Percentiles rank a stretch among this genome's conserved stretches.
These are phyloP conservation scores for Flaveria bidentis DNA, from an alignment of 129 eudicot species.

Conservation along the genomic window DNA sequence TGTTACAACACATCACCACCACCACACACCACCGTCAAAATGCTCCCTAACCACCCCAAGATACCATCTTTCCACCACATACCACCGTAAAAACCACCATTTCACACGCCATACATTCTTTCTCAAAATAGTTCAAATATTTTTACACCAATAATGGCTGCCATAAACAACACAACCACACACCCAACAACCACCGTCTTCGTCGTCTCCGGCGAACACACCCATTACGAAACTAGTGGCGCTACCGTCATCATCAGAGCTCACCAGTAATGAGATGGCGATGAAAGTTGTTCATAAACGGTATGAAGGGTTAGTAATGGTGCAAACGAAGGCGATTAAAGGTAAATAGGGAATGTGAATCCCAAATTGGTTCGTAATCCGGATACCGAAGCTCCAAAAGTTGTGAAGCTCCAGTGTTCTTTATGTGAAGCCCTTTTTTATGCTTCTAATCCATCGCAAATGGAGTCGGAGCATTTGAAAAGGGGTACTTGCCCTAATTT, in stretches of 20 bases:
- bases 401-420: no score
- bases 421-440: no score
- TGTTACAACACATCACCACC: conserved; percentile 32
- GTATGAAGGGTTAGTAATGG: no score
- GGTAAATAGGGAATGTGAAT: no score
- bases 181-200: conserved; percentile 25
- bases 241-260: conserved; percentile 11
- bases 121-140: not conserved
- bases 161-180: conserved; percentile 37
- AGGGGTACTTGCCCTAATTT: no score
- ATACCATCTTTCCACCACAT: conserved; percentile 17
- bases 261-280: conserved; percentile 51
- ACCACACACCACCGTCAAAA: conserved; percentile 25
- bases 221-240: conserved; percentile 17
- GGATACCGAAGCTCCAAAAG: no score
- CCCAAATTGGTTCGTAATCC: no score
- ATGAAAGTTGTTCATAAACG: conserved; percentile 31
- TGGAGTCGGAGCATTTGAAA: no score
- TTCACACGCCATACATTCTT: not conserved
- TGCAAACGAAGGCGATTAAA: no score
- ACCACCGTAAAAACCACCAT: conserved; percentile 9
- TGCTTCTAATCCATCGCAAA: no score
- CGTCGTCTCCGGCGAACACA: conserved; percentile 13
- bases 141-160: conserved; percentile 44
- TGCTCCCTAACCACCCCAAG: not conserved